These are phyloP conservation scores for Quercus berberidifolia DNA, from an alignment of 306 rosid species.

Conservation along the genomic window DNA sequence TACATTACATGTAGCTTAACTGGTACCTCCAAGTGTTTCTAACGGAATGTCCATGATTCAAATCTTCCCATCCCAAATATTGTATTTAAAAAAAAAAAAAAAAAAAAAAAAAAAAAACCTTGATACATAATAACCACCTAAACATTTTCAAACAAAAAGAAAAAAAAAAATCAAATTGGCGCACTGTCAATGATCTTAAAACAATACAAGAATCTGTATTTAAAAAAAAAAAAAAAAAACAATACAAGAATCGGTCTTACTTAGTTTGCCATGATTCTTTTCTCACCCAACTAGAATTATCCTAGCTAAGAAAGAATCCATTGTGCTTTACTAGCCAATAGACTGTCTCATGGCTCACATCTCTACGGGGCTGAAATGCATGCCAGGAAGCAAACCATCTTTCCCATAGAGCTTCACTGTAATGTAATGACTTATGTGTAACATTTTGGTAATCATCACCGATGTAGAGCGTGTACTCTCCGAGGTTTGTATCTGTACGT, in stretches of 20 bases:
- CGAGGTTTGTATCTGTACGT: neutral
- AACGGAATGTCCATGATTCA: too few relatives aligned
- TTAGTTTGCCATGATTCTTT: constrained; percentile 12
- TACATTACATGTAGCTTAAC: too few relatives aligned
- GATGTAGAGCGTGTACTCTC: neutral
- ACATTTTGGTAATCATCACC: neutral
- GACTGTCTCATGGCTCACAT: neutral
- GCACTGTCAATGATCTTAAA: neutral
- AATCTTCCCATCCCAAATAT: too few relatives aligned
- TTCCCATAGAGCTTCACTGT: neutral
- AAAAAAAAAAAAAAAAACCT: too few relatives aligned
- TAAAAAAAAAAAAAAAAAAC: neutral
- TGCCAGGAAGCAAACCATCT: neutral
- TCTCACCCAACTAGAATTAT: constrained; percentile 19
- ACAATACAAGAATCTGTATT: too few relatives aligned
- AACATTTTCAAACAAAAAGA: too few relatives aligned
- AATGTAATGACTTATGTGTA: neutral
- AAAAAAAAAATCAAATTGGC: too few relatives aligned
- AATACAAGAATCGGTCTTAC: neutral
- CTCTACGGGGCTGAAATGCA: neutral
- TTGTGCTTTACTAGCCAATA: constrained; percentile 21
- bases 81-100: too few relatives aligned
- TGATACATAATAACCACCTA: too few relatives aligned
- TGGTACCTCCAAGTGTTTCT: too few relatives aligned
- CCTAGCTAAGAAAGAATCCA: constrained; percentile 24